Conservation (phyloP, 2,329 filamentous ascomycete genomes). For the Podosphaera leucotricha region DNA sequence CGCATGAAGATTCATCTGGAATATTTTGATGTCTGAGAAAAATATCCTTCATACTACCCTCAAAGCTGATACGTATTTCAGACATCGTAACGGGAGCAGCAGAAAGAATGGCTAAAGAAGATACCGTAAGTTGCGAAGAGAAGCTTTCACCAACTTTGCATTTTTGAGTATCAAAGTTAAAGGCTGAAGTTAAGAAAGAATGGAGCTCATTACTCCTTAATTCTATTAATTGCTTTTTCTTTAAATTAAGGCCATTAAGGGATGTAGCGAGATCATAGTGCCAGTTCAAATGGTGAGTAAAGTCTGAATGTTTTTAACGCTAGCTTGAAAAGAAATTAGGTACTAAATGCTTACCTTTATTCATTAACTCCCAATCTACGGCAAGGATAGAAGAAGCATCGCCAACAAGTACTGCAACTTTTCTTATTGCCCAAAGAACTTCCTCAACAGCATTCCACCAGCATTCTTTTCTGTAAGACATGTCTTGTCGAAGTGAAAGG, state of each 20-base stretch:
- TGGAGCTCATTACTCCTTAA: conserved; percentile 26
- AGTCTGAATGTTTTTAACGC: conserved; percentile 19
- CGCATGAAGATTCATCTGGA: conserved; percentile 16
- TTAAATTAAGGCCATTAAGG: conserved; percentile 24
- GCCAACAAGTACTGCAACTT: conserved; percentile 27
- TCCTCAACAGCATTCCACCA: conserved; percentile 38
- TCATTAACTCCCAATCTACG: conserved; percentile 41
- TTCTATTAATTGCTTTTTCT: conserved; percentile 24
- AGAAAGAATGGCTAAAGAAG: conserved; percentile 28
- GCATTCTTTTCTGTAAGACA: conserved; percentile 30
- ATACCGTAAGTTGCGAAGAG: conserved; percentile 32
- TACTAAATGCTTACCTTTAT: conserved; percentile 24
- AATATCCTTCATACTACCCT: conserved; percentile 32
- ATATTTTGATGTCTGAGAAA: conserved; percentile 7
- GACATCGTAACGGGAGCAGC: conserved; percentile 28
- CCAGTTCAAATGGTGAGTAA: conserved; percentile 30
- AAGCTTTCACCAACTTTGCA: conserved; percentile 37
- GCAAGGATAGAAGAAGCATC: conserved; percentile 32
- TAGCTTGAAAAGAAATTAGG: neutral
- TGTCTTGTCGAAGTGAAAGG: conserved; percentile 31
- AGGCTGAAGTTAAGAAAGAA: conserved; percentile 30
- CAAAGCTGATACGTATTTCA: conserved; percentile 29
- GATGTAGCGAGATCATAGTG: conserved; percentile 35
- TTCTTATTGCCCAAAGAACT: conserved; percentile 34
- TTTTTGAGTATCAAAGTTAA: conserved; percentile 32